phyloP scores from a whole-genome alignment of 75 land plant genomes.

The Pinus tabuliformis region DNA sequence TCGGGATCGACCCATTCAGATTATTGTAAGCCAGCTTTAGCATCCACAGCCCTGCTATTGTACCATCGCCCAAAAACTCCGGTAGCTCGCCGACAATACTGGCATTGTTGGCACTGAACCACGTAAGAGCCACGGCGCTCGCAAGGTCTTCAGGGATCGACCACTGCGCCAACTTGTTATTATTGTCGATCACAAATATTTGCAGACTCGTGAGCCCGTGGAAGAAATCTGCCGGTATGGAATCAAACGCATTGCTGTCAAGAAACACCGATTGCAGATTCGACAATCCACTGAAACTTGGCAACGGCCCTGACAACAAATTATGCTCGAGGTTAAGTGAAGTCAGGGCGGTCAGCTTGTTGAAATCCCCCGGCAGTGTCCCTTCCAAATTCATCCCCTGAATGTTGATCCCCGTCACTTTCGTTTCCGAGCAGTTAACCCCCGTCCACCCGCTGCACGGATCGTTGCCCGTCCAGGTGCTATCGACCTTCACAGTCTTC shows the following conservation, averaged over 20 bases:
- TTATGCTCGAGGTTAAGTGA: conserved; percentile 49
- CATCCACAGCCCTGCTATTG: conserved; percentile 24
- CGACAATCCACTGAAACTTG: conserved; percentile 44
- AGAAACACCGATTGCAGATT: conserved; percentile 36
- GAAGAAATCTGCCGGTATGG: conserved; percentile 64
- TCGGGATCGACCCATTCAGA: conserved; percentile 61
- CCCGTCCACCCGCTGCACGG: conserved; percentile 5
- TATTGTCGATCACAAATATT: background rate
- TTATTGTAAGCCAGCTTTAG: conserved; percentile 61
- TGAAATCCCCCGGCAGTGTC: conserved; percentile 36
- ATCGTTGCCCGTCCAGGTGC: too few relatives aligned
- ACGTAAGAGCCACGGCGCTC: conserved; percentile 24
- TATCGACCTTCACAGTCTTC: too few relatives aligned
- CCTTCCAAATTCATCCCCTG: conserved; percentile 35
- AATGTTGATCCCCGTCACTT: conserved; percentile 56
- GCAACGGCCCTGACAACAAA: conserved; percentile 58
- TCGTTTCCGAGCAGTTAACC: background rate
- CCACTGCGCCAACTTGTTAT: conserved; percentile 38
- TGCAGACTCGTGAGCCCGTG: conserved; percentile 36
- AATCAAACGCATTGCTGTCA: conserved; percentile 40
- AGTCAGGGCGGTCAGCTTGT: conserved; percentile 27
- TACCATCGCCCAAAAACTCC: conserved; percentile 40
- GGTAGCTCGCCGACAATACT: conserved; percentile 63
- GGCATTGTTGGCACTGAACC: conserved; percentile 59
- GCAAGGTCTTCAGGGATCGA: conserved; percentile 36